A percentile compares a stretch with the other conserved stretches of the same genome.
These are phyloP conservation scores for Emericellopsis atlantica DNA, from an alignment of 2,329 filamentous ascomycete genomes.

Conservation along the genomic window DNA sequence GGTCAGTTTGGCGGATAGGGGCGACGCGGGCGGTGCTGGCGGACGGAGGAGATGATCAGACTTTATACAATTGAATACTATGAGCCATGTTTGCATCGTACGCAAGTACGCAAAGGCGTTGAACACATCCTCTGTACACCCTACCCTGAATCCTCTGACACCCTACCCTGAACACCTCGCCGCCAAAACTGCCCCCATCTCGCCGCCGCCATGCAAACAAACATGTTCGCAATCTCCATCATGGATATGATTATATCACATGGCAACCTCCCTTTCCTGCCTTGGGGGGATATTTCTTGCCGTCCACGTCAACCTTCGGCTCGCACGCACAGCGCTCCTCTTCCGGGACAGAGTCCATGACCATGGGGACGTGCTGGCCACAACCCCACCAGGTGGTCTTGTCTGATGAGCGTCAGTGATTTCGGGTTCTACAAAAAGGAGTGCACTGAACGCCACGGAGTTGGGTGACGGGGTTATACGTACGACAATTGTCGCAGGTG, in stretches of 20 bases:
- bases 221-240: too few species aligned
- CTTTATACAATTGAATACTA: too few species aligned
- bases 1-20: conserved; percentile 69
- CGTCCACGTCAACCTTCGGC: conserved; percentile 48
- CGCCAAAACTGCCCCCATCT: too few species aligned
- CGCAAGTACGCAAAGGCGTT: too few species aligned
- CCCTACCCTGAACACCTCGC: too few species aligned
- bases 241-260: background rate
- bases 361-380: conserved; percentile 44
- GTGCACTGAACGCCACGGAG: background rate
- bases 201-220: too few species aligned
- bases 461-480: conserved; percentile 13
- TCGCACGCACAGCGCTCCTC: conserved; percentile 52
- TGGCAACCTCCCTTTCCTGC: conserved; percentile 20
- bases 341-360: conserved; percentile 47
- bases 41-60: conserved; percentile 15
- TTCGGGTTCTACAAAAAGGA: background rate
- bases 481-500: conserved; percentile 50
- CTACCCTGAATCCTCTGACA: too few species aligned
- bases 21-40: conserved; percentile 31
- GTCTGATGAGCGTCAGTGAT: conserved; percentile 20
- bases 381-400: conserved; percentile 56
- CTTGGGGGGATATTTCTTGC: conserved; percentile 53
- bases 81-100: too few species aligned
- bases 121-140: too few species aligned